Evolutionary conservation across 352 stramenopile species (phyloP), one percentile per base, ranked within the genome.

Genomic region (Lagenidium sp.): DNA sequence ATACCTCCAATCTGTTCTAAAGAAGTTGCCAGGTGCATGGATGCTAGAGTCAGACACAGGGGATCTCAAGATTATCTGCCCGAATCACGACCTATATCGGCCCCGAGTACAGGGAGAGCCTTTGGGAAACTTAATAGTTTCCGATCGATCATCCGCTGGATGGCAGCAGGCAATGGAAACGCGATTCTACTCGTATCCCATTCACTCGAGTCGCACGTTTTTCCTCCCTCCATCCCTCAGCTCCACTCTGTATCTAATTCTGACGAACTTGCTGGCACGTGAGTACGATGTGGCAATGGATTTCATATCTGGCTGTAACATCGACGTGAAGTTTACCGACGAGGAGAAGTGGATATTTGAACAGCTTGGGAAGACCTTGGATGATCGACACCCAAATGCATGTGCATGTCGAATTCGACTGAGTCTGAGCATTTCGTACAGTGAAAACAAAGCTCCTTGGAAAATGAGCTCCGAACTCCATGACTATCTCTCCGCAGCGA

Each of bases 341-440:
- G 95, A 98, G 70, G 95, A 98, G 59, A 82, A 91, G 53, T 96
- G 97, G 76, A 96, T 98, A 44, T 98, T 98, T 44, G 92, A 98
- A 35, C 92, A 98, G 51, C 55, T 99, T 16, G 71, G 80, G 28
- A 97, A 97, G 47, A 83, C 96, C 8, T 74, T 96, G 4, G 95
- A 98, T 51, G 94, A 98, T 44, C 86, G 87, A 20, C 86, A 97
- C 47, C 94, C 95, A 15, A 90, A 98, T 75, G 93, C 94, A 3
- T 95, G 96, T 61, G 95, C 96, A 7, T 98, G 93, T 55, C 82
- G 96, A 41, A 82, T 99, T 39, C 87, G 61, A 43, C 76, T 82
- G 56, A 94, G 55, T 35, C 86, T 80, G 44, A 86, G 60, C 39
- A 97, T 78, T 58, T 68, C 56, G 68, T 98, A 97, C 55, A 92